phyloP scores from a whole-genome alignment of 2,329 filamentous ascomycete genomes.

The Lachnellula hyalina region DNA sequence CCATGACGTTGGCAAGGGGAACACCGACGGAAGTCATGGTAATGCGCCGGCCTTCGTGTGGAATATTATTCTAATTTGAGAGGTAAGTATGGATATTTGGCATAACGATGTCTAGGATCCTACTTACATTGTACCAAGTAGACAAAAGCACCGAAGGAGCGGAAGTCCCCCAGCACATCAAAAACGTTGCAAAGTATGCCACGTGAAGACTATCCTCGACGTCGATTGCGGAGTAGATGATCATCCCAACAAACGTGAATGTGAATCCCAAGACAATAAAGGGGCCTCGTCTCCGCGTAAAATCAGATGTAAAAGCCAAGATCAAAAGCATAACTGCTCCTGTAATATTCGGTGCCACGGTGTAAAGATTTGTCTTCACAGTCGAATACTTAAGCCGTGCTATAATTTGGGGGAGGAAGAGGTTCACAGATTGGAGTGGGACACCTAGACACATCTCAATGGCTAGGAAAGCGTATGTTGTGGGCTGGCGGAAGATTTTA shows the following conservation, averaged over 20 bases:
- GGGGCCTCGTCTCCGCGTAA: slow-evolving; percentile 40
- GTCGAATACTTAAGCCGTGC: slow-evolving; percentile 42
- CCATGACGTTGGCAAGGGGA: slow-evolving; percentile 61
- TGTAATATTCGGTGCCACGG: slow-evolving; percentile 72
- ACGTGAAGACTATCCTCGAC: slow-evolving; percentile 46
- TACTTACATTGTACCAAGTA: slow-evolving; percentile 41
- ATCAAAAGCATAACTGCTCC: slow-evolving; percentile 69
- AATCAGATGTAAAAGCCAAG: slow-evolving; percentile 67
- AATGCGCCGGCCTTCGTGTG: slow-evolving; percentile 56
- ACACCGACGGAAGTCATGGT: slow-evolving; percentile 58
- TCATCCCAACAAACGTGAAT: slow-evolving; percentile 71
- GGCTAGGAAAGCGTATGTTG: slow-evolving; percentile 39
- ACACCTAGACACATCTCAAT: slow-evolving; percentile 57
- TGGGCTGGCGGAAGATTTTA: slow-evolving; percentile 45
- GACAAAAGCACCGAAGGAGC: slow-evolving; percentile 28
- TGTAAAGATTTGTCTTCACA: slow-evolving; percentile 70
- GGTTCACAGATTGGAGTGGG: slow-evolving; percentile 48
- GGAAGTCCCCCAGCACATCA: slow-evolving; percentile 52
- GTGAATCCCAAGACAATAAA: slow-evolving; percentile 70
- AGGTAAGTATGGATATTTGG: neutral
- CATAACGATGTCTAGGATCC: neutral
- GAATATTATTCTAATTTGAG: slow-evolving; percentile 49
- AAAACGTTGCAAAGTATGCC: slow-evolving; percentile 62
- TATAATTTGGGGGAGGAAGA: slow-evolving; percentile 53
- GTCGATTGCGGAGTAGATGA: slow-evolving; percentile 68